Evolutionary conservation across 202 grass and related monocot genomes (phyloP), one percentile per base, ranked within the genome.

Genomic region (Setaria italica): DNA sequence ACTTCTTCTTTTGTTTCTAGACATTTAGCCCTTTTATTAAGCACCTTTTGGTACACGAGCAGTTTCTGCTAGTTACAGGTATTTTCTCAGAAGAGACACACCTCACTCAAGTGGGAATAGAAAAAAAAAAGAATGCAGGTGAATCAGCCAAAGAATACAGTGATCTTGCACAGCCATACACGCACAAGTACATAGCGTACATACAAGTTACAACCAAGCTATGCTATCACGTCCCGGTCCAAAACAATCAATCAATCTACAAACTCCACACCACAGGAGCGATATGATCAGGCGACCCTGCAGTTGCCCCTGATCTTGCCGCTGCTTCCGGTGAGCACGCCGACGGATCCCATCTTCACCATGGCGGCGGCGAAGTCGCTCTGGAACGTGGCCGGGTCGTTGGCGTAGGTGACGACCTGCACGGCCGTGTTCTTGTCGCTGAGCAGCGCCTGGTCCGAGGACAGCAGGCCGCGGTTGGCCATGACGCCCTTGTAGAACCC

Each of bases 361-460:
- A 97, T 97, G 1, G 92, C 85, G 0, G 79, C 84, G 6, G 88
- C 89, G 85, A 97, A 93, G 77, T 97, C 89, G 65, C 11, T 76
- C 84, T 79, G 84, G 82, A 94, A 97, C 20, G 89, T 82, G 66
- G 84, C 74, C 55, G 84, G 78, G 60, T 91, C 90, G 21, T 78
- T 72, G 21, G 92, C 92, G 82, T 92, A 89, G 62, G 81, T 35
- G 84, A 88, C 85, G 2, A 87, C 88, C 62, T 90, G 89, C 39
- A 85, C 75, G 20, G 90, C 90, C 5, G 92, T 89, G 88, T 84
- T 83, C 54, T 57, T 78, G 53, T 90, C 83, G 51, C 81, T 68
- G 66, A 91, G 80, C 64, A 97, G 88, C 15, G 86, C 82, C 85
- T 97, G 92, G 85, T 97, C 94, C 3, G 94, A 97, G 15, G 86